Evolutionary conservation across 2,329 filamentous ascomycete species (phyloP).

Genomic region (Ramularia endophylla): DNA sequence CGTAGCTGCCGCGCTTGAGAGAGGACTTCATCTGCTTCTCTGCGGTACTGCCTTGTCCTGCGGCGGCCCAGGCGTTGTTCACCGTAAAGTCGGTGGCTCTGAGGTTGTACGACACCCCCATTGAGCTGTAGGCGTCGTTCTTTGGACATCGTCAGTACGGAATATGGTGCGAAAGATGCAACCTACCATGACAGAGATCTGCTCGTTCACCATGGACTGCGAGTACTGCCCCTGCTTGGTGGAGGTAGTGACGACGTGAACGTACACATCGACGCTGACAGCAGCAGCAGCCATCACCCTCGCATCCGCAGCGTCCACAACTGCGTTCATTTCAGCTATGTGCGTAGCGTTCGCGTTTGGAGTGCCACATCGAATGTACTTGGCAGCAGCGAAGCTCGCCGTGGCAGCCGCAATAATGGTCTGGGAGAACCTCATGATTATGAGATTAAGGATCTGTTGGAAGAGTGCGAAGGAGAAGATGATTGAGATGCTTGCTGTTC

Average conservation of each 20-base stretch:
- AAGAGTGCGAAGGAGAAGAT: background rate
- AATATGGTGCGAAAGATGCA: background rate
- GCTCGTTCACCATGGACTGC: conserved; percentile 6
- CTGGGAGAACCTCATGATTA: conserved; percentile 4
- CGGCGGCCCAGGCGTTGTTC: conserved; percentile 48
- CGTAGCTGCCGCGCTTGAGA: conserved; percentile 47
- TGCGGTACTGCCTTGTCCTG: conserved; percentile 36
- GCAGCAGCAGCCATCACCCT: background rate
- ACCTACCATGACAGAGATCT: conserved; percentile 5
- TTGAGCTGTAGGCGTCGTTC: conserved; percentile 36
- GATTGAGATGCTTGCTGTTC: conserved; percentile 1
- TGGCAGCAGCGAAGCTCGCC: conserved; percentile 1
- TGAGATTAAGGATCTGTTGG: background rate
- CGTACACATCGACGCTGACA: conserved; percentile 21
- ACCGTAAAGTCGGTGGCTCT: conserved; percentile 42
- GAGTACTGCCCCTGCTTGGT: conserved; percentile 19
- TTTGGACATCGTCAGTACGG: background rate
- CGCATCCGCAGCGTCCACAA: conserved; percentile 3
- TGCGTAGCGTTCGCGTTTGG: conserved; percentile 1
- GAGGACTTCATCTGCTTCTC: conserved; percentile 43
- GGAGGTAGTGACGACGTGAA: conserved; percentile 36
- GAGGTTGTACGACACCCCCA: conserved; percentile 35
- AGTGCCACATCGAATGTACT: conserved; percentile 9
- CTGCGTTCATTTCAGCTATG: conserved; percentile 1
- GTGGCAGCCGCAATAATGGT: conserved; percentile 1